Conservation (phyloP, 2,329 filamentous ascomycete genomes). For the Fusarium pseudograminearum region DNA sequence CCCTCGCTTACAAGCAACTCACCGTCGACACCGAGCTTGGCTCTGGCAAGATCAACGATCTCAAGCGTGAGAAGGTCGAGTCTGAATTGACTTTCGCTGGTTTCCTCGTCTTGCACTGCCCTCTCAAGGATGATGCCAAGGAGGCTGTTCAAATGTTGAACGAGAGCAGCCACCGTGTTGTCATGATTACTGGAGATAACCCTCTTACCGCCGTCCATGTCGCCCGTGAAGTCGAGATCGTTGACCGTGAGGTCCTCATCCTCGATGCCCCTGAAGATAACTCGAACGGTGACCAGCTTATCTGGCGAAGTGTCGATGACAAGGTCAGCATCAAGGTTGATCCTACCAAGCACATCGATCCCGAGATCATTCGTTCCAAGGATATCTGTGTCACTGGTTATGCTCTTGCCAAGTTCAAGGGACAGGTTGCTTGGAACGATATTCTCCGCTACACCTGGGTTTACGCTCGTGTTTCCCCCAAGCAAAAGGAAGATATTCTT, state of each 20-base stretch:
- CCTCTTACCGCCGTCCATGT: slow-evolving; percentile 96
- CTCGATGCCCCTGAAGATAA: slow-evolving; percentile 95
- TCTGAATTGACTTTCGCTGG: slow-evolving; percentile 87
- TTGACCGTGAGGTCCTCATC: slow-evolving; percentile 94
- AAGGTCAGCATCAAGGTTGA: slow-evolving; percentile 88
- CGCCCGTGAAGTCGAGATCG: slow-evolving; percentile 94
- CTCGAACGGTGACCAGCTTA: slow-evolving; percentile 79
- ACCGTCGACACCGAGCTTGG: slow-evolving; percentile 84
- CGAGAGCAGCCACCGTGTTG: slow-evolving; percentile 96
- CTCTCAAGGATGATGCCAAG: slow-evolving; percentile 95
- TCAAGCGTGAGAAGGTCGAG: slow-evolving; percentile 94
- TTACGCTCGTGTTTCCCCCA: slow-evolving; percentile 96
- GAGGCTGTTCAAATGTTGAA: slow-evolving; percentile 96
- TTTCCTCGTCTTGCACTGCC: slow-evolving; percentile 94
- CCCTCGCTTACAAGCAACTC: slow-evolving; percentile 93
- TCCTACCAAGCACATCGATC: slow-evolving; percentile 81
- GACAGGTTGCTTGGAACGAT: slow-evolving; percentile 78
- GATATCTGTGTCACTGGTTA: slow-evolving; percentile 97
- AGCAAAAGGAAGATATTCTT: slow-evolving; percentile 99
- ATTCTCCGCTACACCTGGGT: slow-evolving; percentile 94
- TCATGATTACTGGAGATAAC: slow-evolving; percentile 99
- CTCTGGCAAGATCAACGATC: slow-evolving; percentile 87
- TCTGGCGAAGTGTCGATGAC: slow-evolving; percentile 97
- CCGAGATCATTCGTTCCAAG: slow-evolving; percentile 83
- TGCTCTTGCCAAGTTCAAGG: slow-evolving; percentile 89